A percentile compares a stretch with the other conserved stretches of the same genome.
These are phyloP conservation scores for Pholiota conissans DNA, from an alignment of 768 basidiomycete species.

Conservation along the genomic window DNA sequence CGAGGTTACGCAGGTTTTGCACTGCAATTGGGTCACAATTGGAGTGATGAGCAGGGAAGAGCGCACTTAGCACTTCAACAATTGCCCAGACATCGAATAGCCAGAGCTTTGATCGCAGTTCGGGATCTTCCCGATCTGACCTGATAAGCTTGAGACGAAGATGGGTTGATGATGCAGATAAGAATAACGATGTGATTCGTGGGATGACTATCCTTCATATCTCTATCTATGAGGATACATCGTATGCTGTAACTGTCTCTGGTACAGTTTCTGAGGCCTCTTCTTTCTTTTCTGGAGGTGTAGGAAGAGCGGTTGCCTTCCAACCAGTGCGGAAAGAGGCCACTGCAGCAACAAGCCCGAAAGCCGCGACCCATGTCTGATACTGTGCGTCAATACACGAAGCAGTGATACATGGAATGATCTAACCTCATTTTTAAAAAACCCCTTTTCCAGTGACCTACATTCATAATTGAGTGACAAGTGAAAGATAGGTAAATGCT, in stretches of 20 bases:
- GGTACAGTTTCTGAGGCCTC: constrained; percentile 12
- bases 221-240: constrained; percentile 20
- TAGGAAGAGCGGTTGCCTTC: constrained; percentile 62
- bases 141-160: background rate
- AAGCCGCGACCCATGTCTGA: constrained; percentile 42
- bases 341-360: constrained; percentile 50
- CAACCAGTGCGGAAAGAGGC: constrained; percentile 70
- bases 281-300: constrained; percentile 22
- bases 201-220: background rate
- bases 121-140: background rate
- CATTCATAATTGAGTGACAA: background rate
- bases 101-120: background rate
- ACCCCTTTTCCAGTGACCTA: constrained; percentile 70
- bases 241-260: constrained; percentile 23
- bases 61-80: background rate
- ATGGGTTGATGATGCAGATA: background rate
- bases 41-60: background rate
- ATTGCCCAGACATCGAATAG: background rate
- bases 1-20: background rate
- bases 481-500: background rate
- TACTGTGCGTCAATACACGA: constrained; percentile 3
- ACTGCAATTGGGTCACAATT: background rate
- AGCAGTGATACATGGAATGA: background rate
- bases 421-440: constrained; percentile 65
- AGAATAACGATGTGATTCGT: background rate